These are phyloP conservation scores for Fremontodendron californicum DNA, from an alignment of 345 rosid species.

Conservation along the genomic window DNA sequence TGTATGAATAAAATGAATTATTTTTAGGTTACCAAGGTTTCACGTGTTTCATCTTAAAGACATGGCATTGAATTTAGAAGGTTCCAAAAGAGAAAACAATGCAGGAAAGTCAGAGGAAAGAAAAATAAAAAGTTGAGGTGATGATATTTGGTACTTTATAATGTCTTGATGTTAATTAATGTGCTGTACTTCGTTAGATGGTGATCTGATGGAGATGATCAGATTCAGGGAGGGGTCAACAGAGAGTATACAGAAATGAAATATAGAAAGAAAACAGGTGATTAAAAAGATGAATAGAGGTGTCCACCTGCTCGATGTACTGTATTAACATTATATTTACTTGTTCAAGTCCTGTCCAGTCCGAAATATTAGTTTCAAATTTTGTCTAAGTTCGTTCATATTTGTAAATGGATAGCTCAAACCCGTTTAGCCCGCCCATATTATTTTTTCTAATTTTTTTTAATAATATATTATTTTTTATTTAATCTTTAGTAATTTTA, in stretches of 20 bases:
- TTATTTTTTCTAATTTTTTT: too few relatives aligned
- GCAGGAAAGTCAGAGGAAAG: not conserved
- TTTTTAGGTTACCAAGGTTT: too few relatives aligned
- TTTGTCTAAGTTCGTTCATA: too few relatives aligned
- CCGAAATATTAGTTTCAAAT: too few relatives aligned
- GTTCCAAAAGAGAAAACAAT: not conserved
- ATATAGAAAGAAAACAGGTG: constrained; percentile 6
- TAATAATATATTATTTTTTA: too few relatives aligned
- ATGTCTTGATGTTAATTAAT: not conserved
- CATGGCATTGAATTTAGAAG: not conserved
- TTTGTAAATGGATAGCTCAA: too few relatives aligned
- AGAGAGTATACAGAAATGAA: not conserved
- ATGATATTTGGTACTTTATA: not conserved
- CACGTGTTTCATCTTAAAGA: not conserved
- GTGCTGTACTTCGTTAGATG: not conserved
- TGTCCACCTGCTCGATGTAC: too few relatives aligned
- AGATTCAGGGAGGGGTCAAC: not conserved
- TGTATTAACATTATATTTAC: too few relatives aligned
- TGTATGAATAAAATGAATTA: too few relatives aligned
- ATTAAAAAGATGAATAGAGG: constrained; percentile 26
- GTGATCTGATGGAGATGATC: not conserved
- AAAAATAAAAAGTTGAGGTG: not conserved
- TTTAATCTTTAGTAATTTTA: too few relatives aligned
- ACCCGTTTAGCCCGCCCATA: too few relatives aligned
- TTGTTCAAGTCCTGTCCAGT: too few relatives aligned